Conservation (phyloP, 106 monocot species). For the Acorus calamus region DNA sequence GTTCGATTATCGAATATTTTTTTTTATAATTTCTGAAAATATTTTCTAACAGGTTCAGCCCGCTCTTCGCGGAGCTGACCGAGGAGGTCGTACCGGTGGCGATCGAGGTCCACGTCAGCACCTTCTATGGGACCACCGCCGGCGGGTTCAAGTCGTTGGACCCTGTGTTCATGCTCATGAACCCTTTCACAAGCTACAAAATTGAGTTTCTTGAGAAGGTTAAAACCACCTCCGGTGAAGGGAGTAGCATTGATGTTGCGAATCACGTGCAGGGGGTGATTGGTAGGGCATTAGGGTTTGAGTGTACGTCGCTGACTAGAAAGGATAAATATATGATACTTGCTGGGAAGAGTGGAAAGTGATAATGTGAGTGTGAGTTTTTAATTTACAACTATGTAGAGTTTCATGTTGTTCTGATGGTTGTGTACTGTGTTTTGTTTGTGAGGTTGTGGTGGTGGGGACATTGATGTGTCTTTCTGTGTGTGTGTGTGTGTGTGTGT, state of each 20-base stretch:
- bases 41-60: constrained; percentile 35
- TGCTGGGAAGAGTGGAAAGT: constrained; percentile 19
- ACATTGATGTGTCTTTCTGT: no score
- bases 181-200: constrained; percentile 36
- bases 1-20: no score
- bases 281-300: constrained; percentile 28
- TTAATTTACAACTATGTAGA: no score
- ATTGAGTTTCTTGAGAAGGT: constrained; percentile 31
- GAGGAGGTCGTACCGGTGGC: constrained; percentile 52
- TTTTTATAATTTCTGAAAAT: no score
- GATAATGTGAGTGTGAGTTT: no score
- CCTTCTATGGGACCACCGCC: constrained; percentile 76
- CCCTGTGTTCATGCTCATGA: constrained; percentile 52
- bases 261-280: constrained; percentile 37
- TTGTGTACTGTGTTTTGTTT: no score
- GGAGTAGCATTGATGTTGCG: constrained; percentile 20
- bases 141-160: constrained; percentile 52
- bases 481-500: no score
- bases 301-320: constrained; percentile 37
- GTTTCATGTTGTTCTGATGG: no score
- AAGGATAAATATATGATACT: constrained; percentile 52
- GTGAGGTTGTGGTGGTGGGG: no score
- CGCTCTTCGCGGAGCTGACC: constrained; percentile 57
- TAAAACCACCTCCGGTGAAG: neutral
- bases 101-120: constrained; percentile 12